A percentile compares a stretch with the other conserved stretches of the same genome.
These are phyloP conservation scores for Fonsecaea erecta DNA, from an alignment of 2,329 filamentous ascomycete species.

Conservation along the genomic window DNA sequence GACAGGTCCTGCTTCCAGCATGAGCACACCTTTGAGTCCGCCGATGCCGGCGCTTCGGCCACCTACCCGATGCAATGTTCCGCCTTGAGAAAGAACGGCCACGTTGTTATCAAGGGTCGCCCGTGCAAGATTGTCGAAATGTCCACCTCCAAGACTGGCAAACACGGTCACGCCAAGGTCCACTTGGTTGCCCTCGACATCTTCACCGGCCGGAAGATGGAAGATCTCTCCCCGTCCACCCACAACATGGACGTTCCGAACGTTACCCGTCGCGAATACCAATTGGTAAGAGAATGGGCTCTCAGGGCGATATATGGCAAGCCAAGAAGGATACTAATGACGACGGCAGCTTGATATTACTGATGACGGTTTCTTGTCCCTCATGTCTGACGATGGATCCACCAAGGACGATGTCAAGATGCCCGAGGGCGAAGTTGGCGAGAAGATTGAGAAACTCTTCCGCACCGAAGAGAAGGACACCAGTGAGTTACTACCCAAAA, in stretches of 20 bases:
- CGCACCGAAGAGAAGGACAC: conserved; percentile 84
- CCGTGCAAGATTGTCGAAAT: conserved; percentile 99
- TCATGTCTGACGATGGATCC: conserved; percentile 84
- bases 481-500: conserved; percentile 66
- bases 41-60: conserved; percentile 91
- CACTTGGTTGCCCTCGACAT: conserved; percentile 97
- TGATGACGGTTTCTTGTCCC: conserved; percentile 91
- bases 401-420: conserved; percentile 95
- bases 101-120: conserved; percentile 96
- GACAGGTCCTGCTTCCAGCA: conserved; percentile 54
- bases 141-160: conserved; percentile 99
- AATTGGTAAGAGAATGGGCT: conserved; percentile 72
- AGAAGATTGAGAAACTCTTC: conserved; percentile 84
- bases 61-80: conserved; percentile 99
- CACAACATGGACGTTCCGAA: conserved; percentile 86
- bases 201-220: conserved; percentile 99
- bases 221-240: conserved; percentile 98
- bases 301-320: conserved; percentile 78
- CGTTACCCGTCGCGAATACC: conserved; percentile 87
- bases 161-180: conserved; percentile 99
- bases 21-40: conserved; percentile 83
- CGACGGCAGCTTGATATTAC: conserved; percentile 78
- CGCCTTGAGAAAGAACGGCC: conserved; percentile 98
- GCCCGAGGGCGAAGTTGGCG: conserved; percentile 85
- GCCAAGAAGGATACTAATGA: conserved; percentile 1